phyloP scores from a whole-genome alignment of 768 basidiomycete genomes.

The Daedaleopsis sinensis region DNA sequence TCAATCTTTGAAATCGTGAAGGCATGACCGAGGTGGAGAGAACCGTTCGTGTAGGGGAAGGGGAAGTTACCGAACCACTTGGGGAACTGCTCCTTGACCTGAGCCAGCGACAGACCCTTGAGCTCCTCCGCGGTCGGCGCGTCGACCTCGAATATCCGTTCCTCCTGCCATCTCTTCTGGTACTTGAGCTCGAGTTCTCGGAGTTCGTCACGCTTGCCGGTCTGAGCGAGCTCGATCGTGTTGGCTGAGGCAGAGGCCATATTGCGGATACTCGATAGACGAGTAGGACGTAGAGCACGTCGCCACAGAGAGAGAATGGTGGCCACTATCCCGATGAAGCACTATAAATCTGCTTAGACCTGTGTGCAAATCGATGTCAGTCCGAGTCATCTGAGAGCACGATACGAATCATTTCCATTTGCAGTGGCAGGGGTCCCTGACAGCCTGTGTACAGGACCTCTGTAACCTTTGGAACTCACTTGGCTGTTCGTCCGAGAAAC shows the following conservation, averaged over 20 bases:
- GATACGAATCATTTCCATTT: neutral
- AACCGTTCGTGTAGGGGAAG: constrained; percentile 98
- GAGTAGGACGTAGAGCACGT: constrained; percentile 23
- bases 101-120: constrained; percentile 58
- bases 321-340: constrained; percentile 3
- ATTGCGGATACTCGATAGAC: constrained; percentile 17
- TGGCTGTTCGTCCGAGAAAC: neutral
- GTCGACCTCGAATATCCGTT: constrained; percentile 82
- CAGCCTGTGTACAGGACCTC: neutral
- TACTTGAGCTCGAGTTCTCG: constrained; percentile 82
- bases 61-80: constrained; percentile 99
- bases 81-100: constrained; percentile 77
- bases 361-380: constrained; percentile 12
- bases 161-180: constrained; percentile 78
- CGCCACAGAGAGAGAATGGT: constrained; percentile 27
- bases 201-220: constrained; percentile 90
- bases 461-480: neutral
- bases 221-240: constrained; percentile 52
- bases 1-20: constrained; percentile 99
- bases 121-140: constrained; percentile 75
- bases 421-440: neutral
- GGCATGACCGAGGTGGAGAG: constrained; percentile 94
- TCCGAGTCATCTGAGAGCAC: constrained; percentile 10
- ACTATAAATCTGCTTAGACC: constrained; percentile 9
- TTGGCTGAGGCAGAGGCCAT: constrained; percentile 24